Conservation (phyloP, 768 basidiomycete species). For the Suillus hirtellus region DNA sequence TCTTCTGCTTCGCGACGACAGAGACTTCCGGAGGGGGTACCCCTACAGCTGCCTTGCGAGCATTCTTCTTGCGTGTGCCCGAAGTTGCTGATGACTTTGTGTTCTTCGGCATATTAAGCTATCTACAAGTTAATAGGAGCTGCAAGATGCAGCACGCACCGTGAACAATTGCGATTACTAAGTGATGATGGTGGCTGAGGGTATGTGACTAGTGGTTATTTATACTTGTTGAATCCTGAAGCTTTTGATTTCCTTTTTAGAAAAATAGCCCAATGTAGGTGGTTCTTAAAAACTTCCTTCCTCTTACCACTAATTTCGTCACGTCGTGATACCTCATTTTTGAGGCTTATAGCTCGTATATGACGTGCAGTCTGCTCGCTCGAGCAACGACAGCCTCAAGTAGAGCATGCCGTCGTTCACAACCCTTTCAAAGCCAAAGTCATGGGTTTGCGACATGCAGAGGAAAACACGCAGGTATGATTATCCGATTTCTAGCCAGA, state of each 20-base stretch:
- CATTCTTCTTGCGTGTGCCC: slow-evolving; percentile 92
- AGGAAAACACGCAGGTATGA: background rate
- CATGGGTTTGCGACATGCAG: slow-evolving; percentile 3
- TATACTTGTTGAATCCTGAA: slow-evolving; percentile 1
- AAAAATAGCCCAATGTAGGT: background rate
- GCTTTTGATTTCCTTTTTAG: slow-evolving; percentile 8
- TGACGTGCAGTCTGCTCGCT: slow-evolving; percentile 10
- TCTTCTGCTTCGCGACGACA: slow-evolving; percentile 46
- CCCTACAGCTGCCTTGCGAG: slow-evolving; percentile 60
- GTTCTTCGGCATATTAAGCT: slow-evolving; percentile 41
- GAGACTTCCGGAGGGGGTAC: slow-evolving; percentile 37
- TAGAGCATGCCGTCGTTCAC: slow-evolving; percentile 4
- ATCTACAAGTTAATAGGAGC: slow-evolving; percentile 1
- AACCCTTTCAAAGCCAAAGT: background rate
- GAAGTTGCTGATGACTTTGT: slow-evolving; percentile 80
- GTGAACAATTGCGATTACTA: background rate
- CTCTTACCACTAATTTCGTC: background rate
- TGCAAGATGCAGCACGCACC: background rate
- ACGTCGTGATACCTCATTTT: slow-evolving; percentile 7
- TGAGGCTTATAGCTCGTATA: slow-evolving; percentile 6
- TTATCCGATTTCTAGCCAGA: background rate
- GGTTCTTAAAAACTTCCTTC: slow-evolving; percentile 12
- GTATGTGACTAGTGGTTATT: slow-evolving; percentile 3
- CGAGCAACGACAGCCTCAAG: slow-evolving; percentile 8
- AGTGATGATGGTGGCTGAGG: background rate